Percentiles rank a stretch among this genome's conserved stretches.
Conservation (phyloP, 2,329 filamentous ascomycete species). For the Boeremia lycopersici region DNA sequence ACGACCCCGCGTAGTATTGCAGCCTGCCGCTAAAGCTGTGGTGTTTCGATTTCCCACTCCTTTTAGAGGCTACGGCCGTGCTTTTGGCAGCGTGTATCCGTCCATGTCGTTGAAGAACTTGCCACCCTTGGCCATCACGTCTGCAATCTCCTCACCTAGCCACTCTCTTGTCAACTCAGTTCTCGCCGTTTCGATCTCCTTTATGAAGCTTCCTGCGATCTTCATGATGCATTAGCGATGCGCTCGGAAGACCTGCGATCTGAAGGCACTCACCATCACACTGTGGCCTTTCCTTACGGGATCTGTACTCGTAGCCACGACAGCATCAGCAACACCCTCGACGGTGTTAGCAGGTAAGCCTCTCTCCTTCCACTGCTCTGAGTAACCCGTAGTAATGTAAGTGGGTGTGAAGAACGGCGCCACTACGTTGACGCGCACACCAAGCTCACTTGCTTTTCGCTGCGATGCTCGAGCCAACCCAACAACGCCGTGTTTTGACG, state of each 20-base stretch:
- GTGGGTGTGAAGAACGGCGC: slow-evolving; percentile 58
- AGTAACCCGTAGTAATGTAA: slow-evolving; percentile 50
- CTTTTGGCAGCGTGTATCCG: slow-evolving; percentile 44
- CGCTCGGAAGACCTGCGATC: background rate
- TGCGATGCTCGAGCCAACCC: slow-evolving; percentile 50
- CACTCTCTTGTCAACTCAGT: slow-evolving; percentile 35
- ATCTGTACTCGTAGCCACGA: slow-evolving; percentile 49
- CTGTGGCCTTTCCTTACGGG: slow-evolving; percentile 34
- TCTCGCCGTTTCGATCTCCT: slow-evolving; percentile 40
- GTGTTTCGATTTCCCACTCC: background rate
- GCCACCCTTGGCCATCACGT: slow-evolving; percentile 40
- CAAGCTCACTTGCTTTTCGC: slow-evolving; percentile 38
- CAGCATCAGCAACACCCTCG: slow-evolving; percentile 51
- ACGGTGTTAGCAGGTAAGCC: slow-evolving; percentile 52
- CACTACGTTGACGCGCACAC: slow-evolving; percentile 54
- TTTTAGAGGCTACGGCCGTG: slow-evolving; percentile 13
- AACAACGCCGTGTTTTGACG: slow-evolving; percentile 52
- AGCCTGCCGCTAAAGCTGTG: background rate
- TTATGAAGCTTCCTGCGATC: slow-evolving; percentile 37
- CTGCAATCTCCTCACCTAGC: slow-evolving; percentile 43
- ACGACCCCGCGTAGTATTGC: background rate
- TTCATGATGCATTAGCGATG: slow-evolving; percentile 8
- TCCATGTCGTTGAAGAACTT: slow-evolving; percentile 45
- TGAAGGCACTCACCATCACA: slow-evolving; percentile 29
- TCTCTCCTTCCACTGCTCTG: slow-evolving; percentile 45